These are phyloP conservation scores for Salvia sclarea DNA, from an alignment of 305 asterid genomes.

Conservation along the genomic window DNA sequence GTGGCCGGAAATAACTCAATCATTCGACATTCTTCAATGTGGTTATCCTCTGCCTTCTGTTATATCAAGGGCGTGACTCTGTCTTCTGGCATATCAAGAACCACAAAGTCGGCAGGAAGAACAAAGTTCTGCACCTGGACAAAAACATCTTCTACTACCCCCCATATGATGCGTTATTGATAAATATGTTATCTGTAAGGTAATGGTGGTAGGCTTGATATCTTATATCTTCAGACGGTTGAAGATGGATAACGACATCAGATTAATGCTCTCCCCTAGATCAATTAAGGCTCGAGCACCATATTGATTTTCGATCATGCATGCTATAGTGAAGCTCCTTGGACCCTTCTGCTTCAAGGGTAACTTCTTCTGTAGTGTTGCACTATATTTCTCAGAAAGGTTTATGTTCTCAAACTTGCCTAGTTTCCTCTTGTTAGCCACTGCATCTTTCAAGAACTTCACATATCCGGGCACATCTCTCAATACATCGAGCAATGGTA, in stretches of 20 bases:
- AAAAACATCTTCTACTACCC: neutral
- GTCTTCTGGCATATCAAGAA: too few relatives aligned
- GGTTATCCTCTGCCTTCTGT: too few relatives aligned
- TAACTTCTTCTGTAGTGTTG: neutral
- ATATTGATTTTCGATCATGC: too few relatives aligned
- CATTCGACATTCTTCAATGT: too few relatives aligned
- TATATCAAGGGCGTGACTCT: neutral
- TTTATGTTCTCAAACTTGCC: neutral
- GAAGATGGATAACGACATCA: constrained; percentile 5
- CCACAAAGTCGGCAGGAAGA: too few relatives aligned
- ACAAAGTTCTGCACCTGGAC: neutral
- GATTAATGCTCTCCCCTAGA: neutral
- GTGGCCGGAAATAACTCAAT: too few relatives aligned
- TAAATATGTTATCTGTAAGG: neutral
- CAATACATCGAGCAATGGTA: too few relatives aligned
- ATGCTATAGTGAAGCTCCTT: neutral
- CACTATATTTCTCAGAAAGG: neutral
- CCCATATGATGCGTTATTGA: neutral
- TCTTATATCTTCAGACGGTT: too few relatives aligned
- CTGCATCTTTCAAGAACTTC: neutral
- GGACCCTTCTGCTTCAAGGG: constrained; percentile 26
- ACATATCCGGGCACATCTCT: too few relatives aligned
- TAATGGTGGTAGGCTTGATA: neutral
- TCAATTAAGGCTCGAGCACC: neutral
- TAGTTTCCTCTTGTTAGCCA: neutral